Base-by-base conservation (phyloP, 2,329 filamentous ascomycete genomes). In the Aspergillus tubingensis region DNA sequence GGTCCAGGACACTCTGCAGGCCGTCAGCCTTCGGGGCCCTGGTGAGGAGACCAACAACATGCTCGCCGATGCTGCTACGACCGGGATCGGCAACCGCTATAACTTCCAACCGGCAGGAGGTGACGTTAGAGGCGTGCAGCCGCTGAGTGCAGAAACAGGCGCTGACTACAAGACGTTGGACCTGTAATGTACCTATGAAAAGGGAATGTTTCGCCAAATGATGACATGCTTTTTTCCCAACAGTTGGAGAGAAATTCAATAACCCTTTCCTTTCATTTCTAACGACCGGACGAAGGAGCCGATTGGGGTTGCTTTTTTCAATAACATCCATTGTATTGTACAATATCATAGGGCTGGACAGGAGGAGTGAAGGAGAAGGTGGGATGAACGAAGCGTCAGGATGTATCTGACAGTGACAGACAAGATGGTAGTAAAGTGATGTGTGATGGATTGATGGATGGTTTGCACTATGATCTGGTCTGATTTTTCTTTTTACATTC, bases 1-100 rank as follows among this genome's bases (percentile, higher is more conserved):
- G 63, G 89, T 92, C 0, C 91, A 97, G 77, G 89, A 92, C 49
- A 83, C 84, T 0, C 81, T 96, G 54, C 77, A 79, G 61, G 67
- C 74, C 27, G 73, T 78, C 25, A 80, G 76, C 54, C 60, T 80
- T 41, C 76, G 77, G 61, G 78, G 76, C 10, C 71, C 74, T 13
- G 76, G 75, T 13, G 79, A 81, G 59, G 77, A 79, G 41, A 75
- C 72, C 8, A 71, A 70, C 58, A 69, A 68, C 43, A 70, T 77
- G 65, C 71, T 77, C 19, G 67, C 69, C 8, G 70, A 76, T 55
- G 71, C 71, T 48, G 72, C 70, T 25, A 73, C 69, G 23, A 66
- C 71, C 3, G 76, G 74, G 7, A 71, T 76, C 30, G 75, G 72
- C 13, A 76, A 75, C 64, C 76, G 73, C 56, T 77, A 76, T 65